Base-by-base conservation (phyloP, 2,329 filamentous ascomycete genomes). In the Cordyceps farinosa region DNA sequence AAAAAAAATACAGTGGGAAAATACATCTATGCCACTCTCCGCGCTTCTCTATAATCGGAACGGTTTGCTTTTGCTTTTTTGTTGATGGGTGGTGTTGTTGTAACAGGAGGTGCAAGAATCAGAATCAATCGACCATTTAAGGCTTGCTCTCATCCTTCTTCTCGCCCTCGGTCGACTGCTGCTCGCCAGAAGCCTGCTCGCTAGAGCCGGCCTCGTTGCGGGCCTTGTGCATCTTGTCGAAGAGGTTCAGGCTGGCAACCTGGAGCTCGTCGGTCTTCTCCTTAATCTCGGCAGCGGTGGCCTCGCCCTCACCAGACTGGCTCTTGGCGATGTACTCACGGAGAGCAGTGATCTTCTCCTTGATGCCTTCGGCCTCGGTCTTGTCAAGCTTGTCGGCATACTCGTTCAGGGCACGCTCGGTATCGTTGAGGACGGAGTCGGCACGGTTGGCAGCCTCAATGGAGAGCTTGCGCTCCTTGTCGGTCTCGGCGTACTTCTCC, bases 221-320 rank as follows among this genome's bases (percentile, higher is more conserved):
- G 70, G 94, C 92, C 86, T 96, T 96, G 90, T 99, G 94, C 91
- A 99, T 97, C 90, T 98, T 97, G 84, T 98, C 95, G 79, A 99
- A 98, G 74, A 98, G 88, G 82, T 91, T 96, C 81, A 99, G 84
- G 80, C 90, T 94, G 70, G 94, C 91, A 77, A 90, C 91, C 84
- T 98, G 95, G 75, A 99, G 90, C 80, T 97, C 94, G 70, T 98
- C 95, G 73, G 91, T 96, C 91, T 97, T 97, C 83, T 91, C 87
- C 90, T 98, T 98, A 80, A 99, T 89, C 80, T 98, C 91, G 69
- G 91, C 90, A 58, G 93, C 90, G 66, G 92, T 96, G 73, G 90
- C 87, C 67, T 83, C 87, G 73, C 89, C 88, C 84, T 99, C 95
- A 68, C 94, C 94, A 72, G 91, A 87, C 84, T 97, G 94, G 85